Percentiles rank a stretch among this genome's conserved stretches.
These are phyloP conservation scores for Fonsecaea nubica DNA, from an alignment of 2,329 filamentous ascomycete genomes.

Conservation along the genomic window DNA sequence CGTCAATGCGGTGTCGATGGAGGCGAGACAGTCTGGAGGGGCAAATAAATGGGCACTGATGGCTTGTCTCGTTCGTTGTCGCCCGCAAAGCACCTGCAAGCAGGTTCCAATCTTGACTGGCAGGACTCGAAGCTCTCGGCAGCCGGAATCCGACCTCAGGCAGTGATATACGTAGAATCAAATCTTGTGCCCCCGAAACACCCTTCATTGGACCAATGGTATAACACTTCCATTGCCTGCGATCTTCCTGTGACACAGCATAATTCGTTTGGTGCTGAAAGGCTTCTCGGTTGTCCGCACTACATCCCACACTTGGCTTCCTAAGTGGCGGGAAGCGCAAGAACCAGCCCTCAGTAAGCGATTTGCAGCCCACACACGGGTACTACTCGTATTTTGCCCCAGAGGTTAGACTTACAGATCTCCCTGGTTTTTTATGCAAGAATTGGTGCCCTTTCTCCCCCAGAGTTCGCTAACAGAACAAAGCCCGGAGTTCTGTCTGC, in stretches of 20 bases:
- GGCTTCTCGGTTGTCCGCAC: not conserved
- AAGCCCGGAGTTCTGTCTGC: not conserved
- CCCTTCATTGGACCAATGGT: conserved; percentile 6
- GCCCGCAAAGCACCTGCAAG: not conserved
- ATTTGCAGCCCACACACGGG: not conserved
- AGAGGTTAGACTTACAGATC: not conserved
- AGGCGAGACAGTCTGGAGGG: not conserved
- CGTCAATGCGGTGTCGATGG: not conserved
- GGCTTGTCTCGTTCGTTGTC: too few relatives aligned
- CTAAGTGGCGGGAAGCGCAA: not conserved
- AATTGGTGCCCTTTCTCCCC: not conserved
- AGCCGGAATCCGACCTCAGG: not conserved
- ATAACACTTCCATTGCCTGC: conserved; percentile 1
- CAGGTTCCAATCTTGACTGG: not conserved
- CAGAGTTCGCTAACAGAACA: not conserved
- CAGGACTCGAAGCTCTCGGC: not conserved
- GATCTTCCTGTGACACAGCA: conserved; percentile 19
- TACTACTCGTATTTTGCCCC: not conserved
- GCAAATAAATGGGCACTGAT: not conserved
- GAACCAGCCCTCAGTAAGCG: not conserved
- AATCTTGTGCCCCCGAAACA: not conserved
- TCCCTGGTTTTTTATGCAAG: not conserved
- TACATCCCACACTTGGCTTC: conserved; percentile 1
- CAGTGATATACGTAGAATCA: not conserved
- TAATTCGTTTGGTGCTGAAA: not conserved